Evolutionary conservation across 2,329 filamentous ascomycete genomes (phyloP).

Genomic region (Incumbomyces delicatus): DNA sequence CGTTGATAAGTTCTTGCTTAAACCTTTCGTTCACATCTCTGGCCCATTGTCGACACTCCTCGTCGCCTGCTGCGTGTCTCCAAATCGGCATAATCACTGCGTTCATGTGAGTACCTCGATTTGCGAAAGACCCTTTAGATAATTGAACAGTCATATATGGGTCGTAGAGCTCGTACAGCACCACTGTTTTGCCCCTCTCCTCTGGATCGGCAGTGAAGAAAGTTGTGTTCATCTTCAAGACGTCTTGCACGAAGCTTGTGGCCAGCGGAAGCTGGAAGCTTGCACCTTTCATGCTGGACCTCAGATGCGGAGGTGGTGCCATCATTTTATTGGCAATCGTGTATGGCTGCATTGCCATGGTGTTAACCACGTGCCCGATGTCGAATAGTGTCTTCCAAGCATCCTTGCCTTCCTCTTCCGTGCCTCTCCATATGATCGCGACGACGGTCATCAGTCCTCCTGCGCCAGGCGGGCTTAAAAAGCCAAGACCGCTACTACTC

Average conservation of each 20-base stretch:
- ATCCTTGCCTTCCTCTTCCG: constrained; percentile 26
- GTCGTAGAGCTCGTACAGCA: constrained; percentile 37
- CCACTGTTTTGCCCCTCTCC: constrained; percentile 24
- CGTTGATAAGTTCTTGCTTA: constrained; percentile 19
- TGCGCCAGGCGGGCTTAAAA: constrained; percentile 25
- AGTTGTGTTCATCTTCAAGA: constrained; percentile 25
- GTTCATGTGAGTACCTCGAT: constrained; percentile 37
- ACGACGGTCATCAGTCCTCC: constrained; percentile 24
- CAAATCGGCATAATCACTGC: constrained; percentile 34
- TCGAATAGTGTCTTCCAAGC: constrained; percentile 31
- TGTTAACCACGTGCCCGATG: constrained; percentile 29
- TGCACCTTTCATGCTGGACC: constrained; percentile 35
- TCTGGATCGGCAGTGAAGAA: constrained; percentile 21
- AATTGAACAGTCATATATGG: constrained; percentile 25
- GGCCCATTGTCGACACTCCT: constrained; percentile 31
- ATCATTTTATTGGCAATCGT: constrained; percentile 30
- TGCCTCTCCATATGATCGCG: constrained; percentile 30
- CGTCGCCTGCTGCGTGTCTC: constrained; percentile 31
- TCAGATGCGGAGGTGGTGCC: constrained; percentile 30
- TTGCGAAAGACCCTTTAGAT: constrained; percentile 35
- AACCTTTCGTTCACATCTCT: constrained; percentile 26
- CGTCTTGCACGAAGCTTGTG: constrained; percentile 24
- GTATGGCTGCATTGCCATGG: constrained; percentile 34
- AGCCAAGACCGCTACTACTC: constrained; percentile 21
- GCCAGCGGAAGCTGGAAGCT: constrained; percentile 37